Evolutionary conservation across 306 rosid species (phyloP).

Genomic region (Acacia confusa): DNA sequence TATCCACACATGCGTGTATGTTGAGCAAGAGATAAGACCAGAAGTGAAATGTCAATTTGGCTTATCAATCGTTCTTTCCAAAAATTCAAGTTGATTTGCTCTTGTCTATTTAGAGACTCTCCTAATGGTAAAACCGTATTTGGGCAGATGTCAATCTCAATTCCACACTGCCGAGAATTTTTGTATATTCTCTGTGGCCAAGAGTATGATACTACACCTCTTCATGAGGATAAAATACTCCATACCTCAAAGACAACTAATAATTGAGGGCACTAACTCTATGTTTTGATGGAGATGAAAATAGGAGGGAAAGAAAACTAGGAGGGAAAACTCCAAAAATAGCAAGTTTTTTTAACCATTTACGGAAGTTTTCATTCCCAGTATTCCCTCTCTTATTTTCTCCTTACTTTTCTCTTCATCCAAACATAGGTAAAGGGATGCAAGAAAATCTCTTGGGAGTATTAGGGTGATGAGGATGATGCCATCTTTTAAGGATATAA

Average conservation of each 20-base stretch:
- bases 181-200: background rate
- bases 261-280: background rate
- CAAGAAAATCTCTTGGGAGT: background rate
- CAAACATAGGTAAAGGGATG: background rate
- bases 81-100: background rate
- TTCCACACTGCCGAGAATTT: background rate
- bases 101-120: constrained; percentile 14
- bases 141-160: background rate
- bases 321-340: too few relatives aligned
- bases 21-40: background rate
- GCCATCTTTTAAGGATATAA: background rate
- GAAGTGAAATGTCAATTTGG: background rate
- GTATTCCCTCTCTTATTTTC: too few relatives aligned
- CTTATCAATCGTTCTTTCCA: background rate
- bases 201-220: background rate
- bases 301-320: too few relatives aligned
- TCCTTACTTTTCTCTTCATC: too few relatives aligned
- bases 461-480: background rate
- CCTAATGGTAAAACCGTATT: background rate
- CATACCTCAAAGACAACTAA: background rate
- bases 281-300: too few relatives aligned
- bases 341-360: too few relatives aligned
- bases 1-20: background rate
- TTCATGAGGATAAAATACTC: background rate
- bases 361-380: too few relatives aligned